phyloP scores from a whole-genome alignment of 352 stramenopile species.

The Phytophthora chlamydospora region DNA sequence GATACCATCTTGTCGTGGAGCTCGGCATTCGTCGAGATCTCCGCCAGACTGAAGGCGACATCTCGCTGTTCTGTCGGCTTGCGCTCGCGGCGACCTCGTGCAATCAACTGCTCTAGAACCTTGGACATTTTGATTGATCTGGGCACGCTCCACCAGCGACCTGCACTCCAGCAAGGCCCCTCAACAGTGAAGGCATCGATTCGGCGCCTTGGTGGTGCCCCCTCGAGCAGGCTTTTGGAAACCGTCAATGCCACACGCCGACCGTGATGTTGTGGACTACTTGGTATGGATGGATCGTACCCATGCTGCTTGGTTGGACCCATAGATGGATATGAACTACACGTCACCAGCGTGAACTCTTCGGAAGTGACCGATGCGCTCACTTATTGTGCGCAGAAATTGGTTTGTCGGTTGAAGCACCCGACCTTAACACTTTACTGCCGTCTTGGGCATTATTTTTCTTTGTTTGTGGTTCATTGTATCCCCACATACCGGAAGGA shows the following conservation, averaged over 20 bases:
- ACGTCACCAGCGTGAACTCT: no score
- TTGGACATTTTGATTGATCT: constrained; percentile 74
- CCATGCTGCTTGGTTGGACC: no score
- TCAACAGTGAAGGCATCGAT: constrained; percentile 13
- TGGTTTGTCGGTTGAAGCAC: no score
- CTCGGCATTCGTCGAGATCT: constrained; percentile 95
- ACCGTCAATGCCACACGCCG: constrained; percentile 32
- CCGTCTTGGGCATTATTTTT: no score
- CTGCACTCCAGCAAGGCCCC: not conserved
- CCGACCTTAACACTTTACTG: no score
- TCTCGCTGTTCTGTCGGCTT: constrained; percentile 96
- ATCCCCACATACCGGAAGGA: no score
- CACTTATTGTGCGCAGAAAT: no score
- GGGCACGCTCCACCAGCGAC: not conserved
- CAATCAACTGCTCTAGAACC: constrained; percentile 96
- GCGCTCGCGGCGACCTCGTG: constrained; percentile 92
- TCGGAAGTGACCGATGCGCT: no score
- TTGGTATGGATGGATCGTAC: no score
- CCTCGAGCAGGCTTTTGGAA: constrained; percentile 32
- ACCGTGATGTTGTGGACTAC: no score
- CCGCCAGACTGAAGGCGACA: constrained; percentile 95
- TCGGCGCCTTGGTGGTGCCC: constrained; percentile 14
- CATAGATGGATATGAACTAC: no score
- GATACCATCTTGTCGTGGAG: constrained; percentile 94
- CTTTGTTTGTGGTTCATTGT: no score